phyloP scores from a whole-genome alignment of 2,329 filamentous ascomycete genomes.

The Colletotrichum musicola region DNA sequence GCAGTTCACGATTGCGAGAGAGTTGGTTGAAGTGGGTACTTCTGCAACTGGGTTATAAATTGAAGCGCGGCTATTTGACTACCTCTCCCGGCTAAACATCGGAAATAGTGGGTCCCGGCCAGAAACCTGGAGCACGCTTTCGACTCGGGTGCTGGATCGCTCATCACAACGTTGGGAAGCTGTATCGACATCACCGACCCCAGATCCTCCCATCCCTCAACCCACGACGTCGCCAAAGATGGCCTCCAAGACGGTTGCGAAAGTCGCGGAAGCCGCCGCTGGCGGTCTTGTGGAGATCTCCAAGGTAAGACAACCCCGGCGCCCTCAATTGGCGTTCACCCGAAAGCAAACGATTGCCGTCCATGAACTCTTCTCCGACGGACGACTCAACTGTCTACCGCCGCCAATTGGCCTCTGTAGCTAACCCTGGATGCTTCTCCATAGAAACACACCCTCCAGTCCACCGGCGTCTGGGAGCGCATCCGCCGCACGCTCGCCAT shows the following conservation, averaged over 20 bases:
- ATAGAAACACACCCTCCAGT: slow-evolving; percentile 97
- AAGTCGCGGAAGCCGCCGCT: slow-evolving; percentile 65
- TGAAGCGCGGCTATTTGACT: slow-evolving; percentile 36
- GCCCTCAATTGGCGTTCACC: slow-evolving; percentile 18
- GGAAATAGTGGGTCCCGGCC: slow-evolving; percentile 10
- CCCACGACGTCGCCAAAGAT: slow-evolving; percentile 56
- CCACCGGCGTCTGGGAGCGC: slow-evolving; percentile 86
- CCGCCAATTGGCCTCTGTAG: slow-evolving; percentile 15
- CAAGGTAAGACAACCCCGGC: slow-evolving; percentile 61
- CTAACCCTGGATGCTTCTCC: slow-evolving; percentile 37
- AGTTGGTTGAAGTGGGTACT: slow-evolving; percentile 32
- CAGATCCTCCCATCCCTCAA: slow-evolving; percentile 18
- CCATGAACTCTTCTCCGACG: slow-evolving; percentile 35
- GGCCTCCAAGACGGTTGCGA: slow-evolving; percentile 72
- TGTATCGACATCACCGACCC: slow-evolving; percentile 28
- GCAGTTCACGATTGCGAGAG: slow-evolving; percentile 13
- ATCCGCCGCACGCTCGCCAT: slow-evolving; percentile 84
- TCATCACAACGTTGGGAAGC: slow-evolving; percentile 21
- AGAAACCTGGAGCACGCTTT: slow-evolving; percentile 38
- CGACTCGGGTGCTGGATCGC: slow-evolving; percentile 23
- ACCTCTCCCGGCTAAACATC: slow-evolving; percentile 36
- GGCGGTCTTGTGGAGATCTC: slow-evolving; percentile 67
- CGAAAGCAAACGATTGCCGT: slow-evolving; percentile 1
- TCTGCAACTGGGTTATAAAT: slow-evolving; percentile 27
- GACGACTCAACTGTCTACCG: not conserved